These are phyloP conservation scores for Paraconiothyrium brasiliense DNA, from an alignment of 2,329 filamentous ascomycete genomes.

Conservation along the genomic window DNA sequence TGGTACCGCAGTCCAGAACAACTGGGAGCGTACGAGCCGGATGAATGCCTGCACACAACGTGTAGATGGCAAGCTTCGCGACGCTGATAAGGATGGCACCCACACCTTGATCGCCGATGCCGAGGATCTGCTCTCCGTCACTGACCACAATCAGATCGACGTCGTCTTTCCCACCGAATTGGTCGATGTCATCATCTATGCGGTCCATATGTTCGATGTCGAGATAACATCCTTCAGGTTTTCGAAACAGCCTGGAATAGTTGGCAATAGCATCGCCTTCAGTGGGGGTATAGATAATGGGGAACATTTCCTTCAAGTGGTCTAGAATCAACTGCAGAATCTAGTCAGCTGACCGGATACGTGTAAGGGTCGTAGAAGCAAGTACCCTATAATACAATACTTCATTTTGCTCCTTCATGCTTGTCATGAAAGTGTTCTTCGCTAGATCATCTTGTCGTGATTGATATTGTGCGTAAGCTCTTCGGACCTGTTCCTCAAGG, in stretches of 20 bases:
- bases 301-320: slow-evolving; percentile 87
- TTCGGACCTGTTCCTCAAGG: slow-evolving; percentile 76
- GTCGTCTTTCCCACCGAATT: slow-evolving; percentile 76
- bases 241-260: slow-evolving; percentile 79
- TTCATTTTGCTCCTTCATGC: slow-evolving; percentile 84
- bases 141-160: slow-evolving; percentile 91
- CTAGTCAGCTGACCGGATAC: background rate
- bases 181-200: slow-evolving; percentile 71
- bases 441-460: slow-evolving; percentile 70
- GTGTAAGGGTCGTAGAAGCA: slow-evolving; percentile 21
- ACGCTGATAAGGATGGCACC: slow-evolving; percentile 85
- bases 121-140: slow-evolving; percentile 78
- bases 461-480: slow-evolving; percentile 83
- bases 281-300: slow-evolving; percentile 89
- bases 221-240: slow-evolving; percentile 82
- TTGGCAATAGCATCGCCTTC: slow-evolving; percentile 89
- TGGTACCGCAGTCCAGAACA: slow-evolving; percentile 84
- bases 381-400: slow-evolving; percentile 80
- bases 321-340: slow-evolving; percentile 71
- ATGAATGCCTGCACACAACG: slow-evolving; percentile 86
- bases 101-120: slow-evolving; percentile 88
- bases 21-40: slow-evolving; percentile 81
- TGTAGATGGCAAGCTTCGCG: slow-evolving; percentile 84
- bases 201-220: slow-evolving; percentile 75
- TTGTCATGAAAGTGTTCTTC: slow-evolving; percentile 89